Evolutionary conservation across 257 asterid genomes (phyloP), one percentile per base, ranked within the genome.

Genomic region (Hygrophila difformis): DNA sequence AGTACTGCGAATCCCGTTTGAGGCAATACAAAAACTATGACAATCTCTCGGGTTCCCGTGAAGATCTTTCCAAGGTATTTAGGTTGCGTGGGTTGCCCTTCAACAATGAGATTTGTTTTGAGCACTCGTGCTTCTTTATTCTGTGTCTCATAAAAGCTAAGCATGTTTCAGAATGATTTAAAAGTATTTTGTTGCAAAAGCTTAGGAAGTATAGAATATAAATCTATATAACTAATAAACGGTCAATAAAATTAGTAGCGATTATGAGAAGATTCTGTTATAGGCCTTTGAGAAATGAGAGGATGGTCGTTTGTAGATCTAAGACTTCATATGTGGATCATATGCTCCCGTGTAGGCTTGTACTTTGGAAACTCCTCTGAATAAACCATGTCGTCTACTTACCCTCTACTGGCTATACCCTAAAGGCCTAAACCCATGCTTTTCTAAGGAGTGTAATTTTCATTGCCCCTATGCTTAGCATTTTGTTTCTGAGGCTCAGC

Each of bases 21-120:
- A 69, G 75, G 79, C 82, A 77, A 46, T 89, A 89, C 74, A 82
- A 73, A 67, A 89, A 85, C 53, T 85, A 77, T 41, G 96, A 79
- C 56, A 71, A 41, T 56, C 74, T 82, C 43, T 56, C 93, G 0
- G 60, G 44, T 44, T 64, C 92, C 28, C 82, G 56, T 7, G 72
- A 74, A 51, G 74, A 73, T 42, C 73, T 82, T 42, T 64, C 73
- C 52, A 81, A 78, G 95, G 91, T 78, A 45, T 28, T 41, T n/a
- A n/a, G n/a, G n/a, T n/a, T n/a, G n/a, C n/a, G n/a, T n/a, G n/a
- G n/a, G n/a, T n/a, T n/a, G n/a, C n/a, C n/a, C n/a, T n/a, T n/a
- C n/a, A n/a, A n/a, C n/a, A n/a, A n/a, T n/a, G n/a, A n/a, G n/a
- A n/a, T n/a, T n/a, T n/a, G n/a, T n/a, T n/a, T n/a, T n/a, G n/a